These are phyloP conservation scores for Metschnikowia gelsemii DNA, from an alignment of 805 yeast genomes.

Conservation along the genomic window DNA sequence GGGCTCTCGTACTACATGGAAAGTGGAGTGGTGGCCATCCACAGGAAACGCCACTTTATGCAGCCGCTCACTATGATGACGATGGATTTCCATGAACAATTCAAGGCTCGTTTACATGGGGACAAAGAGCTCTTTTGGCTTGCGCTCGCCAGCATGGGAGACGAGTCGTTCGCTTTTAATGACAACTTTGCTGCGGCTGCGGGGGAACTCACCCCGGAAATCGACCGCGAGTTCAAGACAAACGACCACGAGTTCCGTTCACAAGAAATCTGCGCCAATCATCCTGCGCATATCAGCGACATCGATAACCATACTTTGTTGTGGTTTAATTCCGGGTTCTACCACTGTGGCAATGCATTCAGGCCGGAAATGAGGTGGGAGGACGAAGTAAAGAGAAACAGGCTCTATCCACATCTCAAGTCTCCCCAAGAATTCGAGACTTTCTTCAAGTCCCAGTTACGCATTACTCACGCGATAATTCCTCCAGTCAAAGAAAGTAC, in stretches of 20 bases:
- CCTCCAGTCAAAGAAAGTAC: constrained; percentile 13
- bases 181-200: constrained; percentile 33
- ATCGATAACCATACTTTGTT: constrained; percentile 48
- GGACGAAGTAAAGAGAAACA: constrained; percentile 27
- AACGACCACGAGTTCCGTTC: constrained; percentile 30
- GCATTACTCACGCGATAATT: constrained; percentile 43
- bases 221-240: constrained; percentile 24
- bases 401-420: constrained; percentile 26
- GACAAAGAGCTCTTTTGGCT: constrained; percentile 42
- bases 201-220: constrained; percentile 30
- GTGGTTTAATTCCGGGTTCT: constrained; percentile 73
- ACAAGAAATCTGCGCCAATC: constrained; percentile 56
- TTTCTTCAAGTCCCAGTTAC: constrained; percentile 33
- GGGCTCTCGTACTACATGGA: constrained; percentile 40
- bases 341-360: constrained; percentile 47
- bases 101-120: constrained; percentile 25
- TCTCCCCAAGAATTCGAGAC: constrained; percentile 25
- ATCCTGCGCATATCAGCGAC: constrained; percentile 59
- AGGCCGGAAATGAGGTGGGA: constrained; percentile 28
- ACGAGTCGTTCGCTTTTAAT: constrained; percentile 33
- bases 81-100: constrained; percentile 20
- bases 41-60: constrained; percentile 29
- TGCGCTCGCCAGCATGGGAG: constrained; percentile 25
- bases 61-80: constrained; percentile 35
- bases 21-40: constrained; percentile 36